Base-by-base conservation (phyloP, 805 yeast genomes). In the Wickerhamiella musiphila region DNA sequence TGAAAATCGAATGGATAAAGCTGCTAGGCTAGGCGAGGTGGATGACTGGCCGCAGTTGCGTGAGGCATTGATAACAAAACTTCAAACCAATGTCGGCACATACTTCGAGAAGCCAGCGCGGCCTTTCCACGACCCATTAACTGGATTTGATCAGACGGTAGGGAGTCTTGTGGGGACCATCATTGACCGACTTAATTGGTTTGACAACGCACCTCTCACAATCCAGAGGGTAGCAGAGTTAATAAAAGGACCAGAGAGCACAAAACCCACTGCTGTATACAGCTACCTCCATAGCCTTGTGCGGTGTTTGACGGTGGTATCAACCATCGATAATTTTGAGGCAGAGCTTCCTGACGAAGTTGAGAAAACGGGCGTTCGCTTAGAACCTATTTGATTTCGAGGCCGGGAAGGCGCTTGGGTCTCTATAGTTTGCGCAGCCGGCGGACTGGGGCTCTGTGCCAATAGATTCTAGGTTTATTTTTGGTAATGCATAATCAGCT, bases 221-320 rank as follows among this genome's bases (percentile, higher is more conserved):
- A 25, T 58, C 6, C 60, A 57, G 38, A 41, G 62, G 16, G 27
- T 57, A 18, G 52, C 55, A 4, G 63, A 57, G 35, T 43, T 57
- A 16, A 21, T 35, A 5, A 35, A 41, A 5, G 56, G 58, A 6
- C 35, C 34, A 17, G 33, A 35, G 28, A 40, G 40, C 31, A 49
- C 52, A 28, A 18, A 31, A 5, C 21, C 29, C 8, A 32, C 29
- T 3, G 33, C 23, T 10, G 54, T 47, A 18, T 46, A 36, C 33
- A 42, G 40, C 25, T 35, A 33, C 19, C 32, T 42, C 9, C 37
- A 39, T 15, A 36, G 47, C 22, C 34, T 44, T 14, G 36, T 36
- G 13, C 46, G 41, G 18, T 29, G 35, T 15, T 37, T 32, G 11
- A 30, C 32, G 10, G 40, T 35, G 21, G 28, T 34, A n/a, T 29